These are phyloP conservation scores for Quercus mongolica DNA, from an alignment of 306 rosid genomes.

Conservation along the genomic window DNA sequence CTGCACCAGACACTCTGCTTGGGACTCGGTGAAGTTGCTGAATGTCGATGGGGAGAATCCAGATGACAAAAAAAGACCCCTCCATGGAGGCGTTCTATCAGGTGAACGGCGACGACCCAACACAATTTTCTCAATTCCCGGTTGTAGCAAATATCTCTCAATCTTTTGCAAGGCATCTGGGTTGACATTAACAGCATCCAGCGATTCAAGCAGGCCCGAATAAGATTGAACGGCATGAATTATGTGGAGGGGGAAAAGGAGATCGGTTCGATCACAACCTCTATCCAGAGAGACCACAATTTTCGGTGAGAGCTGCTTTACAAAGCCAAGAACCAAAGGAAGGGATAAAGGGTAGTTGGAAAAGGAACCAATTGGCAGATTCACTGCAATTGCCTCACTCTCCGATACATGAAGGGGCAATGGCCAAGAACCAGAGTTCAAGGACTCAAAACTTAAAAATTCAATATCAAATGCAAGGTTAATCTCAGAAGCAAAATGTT, in stretches of 20 bases:
- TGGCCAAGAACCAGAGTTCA: conserved; percentile 68
- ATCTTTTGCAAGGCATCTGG: conserved; percentile 66
- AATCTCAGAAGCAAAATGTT: conserved; percentile 65
- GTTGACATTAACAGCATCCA: conserved; percentile 67
- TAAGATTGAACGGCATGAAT: conserved; percentile 50
- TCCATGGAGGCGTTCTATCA: conserved; percentile 61
- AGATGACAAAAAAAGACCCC: conserved; percentile 47
- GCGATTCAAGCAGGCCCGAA: conserved; percentile 61
- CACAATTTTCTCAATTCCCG: conserved; percentile 67
- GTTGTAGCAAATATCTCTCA: conserved; percentile 70
- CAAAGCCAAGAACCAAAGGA: conserved; percentile 58
- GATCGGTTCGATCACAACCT: conserved; percentile 60
- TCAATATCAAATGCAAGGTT: conserved; percentile 69
- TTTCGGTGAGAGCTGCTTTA: conserved; percentile 74
- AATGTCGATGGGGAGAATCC: conserved; percentile 75
- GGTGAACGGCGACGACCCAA: conserved; percentile 36
- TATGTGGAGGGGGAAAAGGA: conserved; percentile 57
- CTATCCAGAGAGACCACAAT: conserved; percentile 69
- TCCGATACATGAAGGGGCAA: conserved; percentile 42
- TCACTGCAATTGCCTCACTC: conserved; percentile 65
- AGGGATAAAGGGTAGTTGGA: conserved; percentile 39
- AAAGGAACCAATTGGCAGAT: conserved; percentile 60
- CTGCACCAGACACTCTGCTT: conserved; percentile 86
- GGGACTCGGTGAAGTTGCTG: conserved; percentile 84
- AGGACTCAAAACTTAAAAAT: conserved; percentile 47